These are phyloP conservation scores for Candida coquimbonensis DNA, from an alignment of 805 yeast species.

Conservation along the genomic window DNA sequence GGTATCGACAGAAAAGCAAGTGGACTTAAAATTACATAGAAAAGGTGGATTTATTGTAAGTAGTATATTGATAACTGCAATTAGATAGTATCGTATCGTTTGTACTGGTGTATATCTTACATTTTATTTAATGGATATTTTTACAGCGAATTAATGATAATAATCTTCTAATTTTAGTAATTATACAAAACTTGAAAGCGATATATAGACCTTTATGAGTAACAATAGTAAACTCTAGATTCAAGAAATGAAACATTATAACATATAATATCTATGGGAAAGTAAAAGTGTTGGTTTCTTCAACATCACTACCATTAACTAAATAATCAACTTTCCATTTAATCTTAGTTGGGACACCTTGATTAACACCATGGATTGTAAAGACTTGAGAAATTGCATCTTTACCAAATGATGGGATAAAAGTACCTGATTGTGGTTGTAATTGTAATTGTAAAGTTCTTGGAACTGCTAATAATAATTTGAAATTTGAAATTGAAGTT, in stretches of 20 bases:
- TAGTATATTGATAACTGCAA: no score
- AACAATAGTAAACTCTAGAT: no score
- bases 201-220: no score
- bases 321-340: slow-evolving; percentile 67
- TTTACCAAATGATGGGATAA: slow-evolving; percentile 38
- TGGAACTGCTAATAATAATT: slow-evolving; percentile 67
- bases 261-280: slow-evolving; percentile 20
- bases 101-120: no score
- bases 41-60: no score
- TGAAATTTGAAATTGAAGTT: slow-evolving; percentile 40
- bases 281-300: slow-evolving; percentile 51
- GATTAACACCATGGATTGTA: slow-evolving; percentile 27
- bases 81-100: no score
- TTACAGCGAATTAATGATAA: no score
- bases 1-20: not conserved
- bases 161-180: not conserved
- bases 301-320: slow-evolving; percentile 39
- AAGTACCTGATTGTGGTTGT: slow-evolving; percentile 54
- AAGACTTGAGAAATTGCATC: slow-evolving; percentile 51
- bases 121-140: no score
- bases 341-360: slow-evolving; percentile 46
- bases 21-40: no score
- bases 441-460: slow-evolving; percentile 50
- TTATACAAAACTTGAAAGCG: not conserved
- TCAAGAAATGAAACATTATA: not conserved